These are phyloP conservation scores for Trichophaea hybrida DNA, from an alignment of 2,329 filamentous ascomycete species.

Conservation along the genomic window DNA sequence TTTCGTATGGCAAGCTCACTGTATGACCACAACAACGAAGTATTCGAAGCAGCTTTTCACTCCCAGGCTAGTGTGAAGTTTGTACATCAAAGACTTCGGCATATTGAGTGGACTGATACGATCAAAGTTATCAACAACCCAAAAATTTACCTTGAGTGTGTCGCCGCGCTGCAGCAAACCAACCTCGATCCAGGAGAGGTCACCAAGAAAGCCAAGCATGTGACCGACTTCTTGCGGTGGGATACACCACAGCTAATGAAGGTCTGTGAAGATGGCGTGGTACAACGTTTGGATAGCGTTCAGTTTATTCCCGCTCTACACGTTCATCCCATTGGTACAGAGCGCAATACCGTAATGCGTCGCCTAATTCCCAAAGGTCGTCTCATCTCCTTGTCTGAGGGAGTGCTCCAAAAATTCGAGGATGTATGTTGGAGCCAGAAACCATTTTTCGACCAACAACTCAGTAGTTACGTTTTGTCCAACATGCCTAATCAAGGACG, in stretches of 20 bases:
- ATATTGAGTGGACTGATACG: constrained; percentile 2
- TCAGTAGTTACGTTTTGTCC: constrained; percentile 2
- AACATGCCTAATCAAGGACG: not conserved
- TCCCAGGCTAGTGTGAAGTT: constrained; percentile 19
- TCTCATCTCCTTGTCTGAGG: constrained; percentile 8
- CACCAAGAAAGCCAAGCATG: not conserved
- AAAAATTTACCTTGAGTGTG: constrained; percentile 8
- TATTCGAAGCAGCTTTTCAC: constrained; percentile 28
- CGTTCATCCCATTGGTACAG: not conserved
- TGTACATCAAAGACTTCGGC: constrained; percentile 20
- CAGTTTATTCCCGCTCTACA: not conserved
- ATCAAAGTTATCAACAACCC: not conserved
- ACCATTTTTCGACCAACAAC: constrained; percentile 2
- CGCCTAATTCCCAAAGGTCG: not conserved
- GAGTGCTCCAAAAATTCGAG: constrained; percentile 4
- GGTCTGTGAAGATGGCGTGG: not conserved
- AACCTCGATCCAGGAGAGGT: constrained; percentile 3
- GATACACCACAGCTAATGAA: constrained; percentile 7
- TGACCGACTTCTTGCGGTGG: constrained; percentile 12
- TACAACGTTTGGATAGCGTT: not conserved
- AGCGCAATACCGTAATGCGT: not conserved
- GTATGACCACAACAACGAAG: constrained; percentile 24
- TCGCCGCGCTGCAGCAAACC: not conserved
- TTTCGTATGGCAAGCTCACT: constrained; percentile 19
- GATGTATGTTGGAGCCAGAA: constrained; percentile 17